Conservation (phyloP, 1,139 yeast genomes). For the Geotrichum klebahnii region DNA sequence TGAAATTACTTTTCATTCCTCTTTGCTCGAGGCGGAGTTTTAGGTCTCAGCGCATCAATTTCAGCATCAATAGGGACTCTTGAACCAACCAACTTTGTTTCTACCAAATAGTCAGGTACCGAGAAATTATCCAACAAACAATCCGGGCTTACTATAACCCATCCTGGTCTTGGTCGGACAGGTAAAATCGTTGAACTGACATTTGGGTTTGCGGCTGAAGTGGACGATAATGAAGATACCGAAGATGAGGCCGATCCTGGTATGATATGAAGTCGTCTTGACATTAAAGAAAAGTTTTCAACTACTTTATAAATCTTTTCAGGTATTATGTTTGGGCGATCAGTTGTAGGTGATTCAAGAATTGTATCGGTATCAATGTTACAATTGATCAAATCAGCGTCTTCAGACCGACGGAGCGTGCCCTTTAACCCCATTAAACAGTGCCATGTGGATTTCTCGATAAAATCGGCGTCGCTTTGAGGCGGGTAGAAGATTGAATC, state of each 20-base stretch:
- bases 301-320: conserved; percentile 72
- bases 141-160: conserved; percentile 90
- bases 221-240: too few species aligned
- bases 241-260: conserved; percentile 52
- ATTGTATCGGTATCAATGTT: conserved; percentile 86
- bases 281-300: conserved; percentile 84
- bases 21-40: conserved; percentile 52
- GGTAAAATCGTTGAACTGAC: too few species aligned
- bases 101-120: conserved; percentile 44
- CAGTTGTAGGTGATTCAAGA: conserved; percentile 47
- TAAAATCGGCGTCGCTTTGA: conserved; percentile 23
- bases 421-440: conserved; percentile 98
- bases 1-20: conserved; percentile 15
- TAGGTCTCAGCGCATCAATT: conserved; percentile 77
- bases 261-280: conserved; percentile 75
- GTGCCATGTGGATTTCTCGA: conserved; percentile 58
- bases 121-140: conserved; percentile 68
- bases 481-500: conserved; percentile 33
- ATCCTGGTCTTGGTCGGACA: conserved; percentile 72
- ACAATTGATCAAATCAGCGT: conserved; percentile 81
- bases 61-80: conserved; percentile 65
- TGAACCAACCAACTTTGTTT: conserved; percentile 44
- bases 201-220: too few species aligned
- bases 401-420: conserved; percentile 80
- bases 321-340: conserved; percentile 56